These are phyloP conservation scores for Cordyceps militaris DNA, from an alignment of 2,329 filamentous ascomycete species.

Conservation along the genomic window DNA sequence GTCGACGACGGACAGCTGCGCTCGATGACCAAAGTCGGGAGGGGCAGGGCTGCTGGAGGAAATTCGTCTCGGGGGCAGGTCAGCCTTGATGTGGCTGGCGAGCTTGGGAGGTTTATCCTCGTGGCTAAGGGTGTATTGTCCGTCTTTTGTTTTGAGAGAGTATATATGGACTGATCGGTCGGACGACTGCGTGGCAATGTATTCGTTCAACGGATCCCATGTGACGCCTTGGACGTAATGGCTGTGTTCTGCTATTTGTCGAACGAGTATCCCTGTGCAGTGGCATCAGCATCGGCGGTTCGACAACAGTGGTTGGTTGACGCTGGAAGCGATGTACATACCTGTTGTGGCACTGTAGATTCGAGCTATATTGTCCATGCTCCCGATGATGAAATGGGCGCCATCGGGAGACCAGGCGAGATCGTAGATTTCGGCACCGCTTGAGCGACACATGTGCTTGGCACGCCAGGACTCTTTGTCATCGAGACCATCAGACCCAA, in stretches of 20 bases:
- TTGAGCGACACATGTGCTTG: constrained; percentile 95
- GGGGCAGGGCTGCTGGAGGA: constrained; percentile 90
- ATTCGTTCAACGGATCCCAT: constrained; percentile 98
- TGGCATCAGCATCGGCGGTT: background rate
- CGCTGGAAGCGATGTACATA: constrained; percentile 33
- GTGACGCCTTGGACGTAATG: constrained; percentile 98
- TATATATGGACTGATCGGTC: constrained; percentile 98
- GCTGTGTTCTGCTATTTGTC: constrained; percentile 94
- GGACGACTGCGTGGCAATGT: constrained; percentile 94
- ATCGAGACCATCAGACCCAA: constrained; percentile 79
- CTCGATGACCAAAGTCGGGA: constrained; percentile 65
- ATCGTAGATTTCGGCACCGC: constrained; percentile 95
- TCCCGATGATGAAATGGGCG: constrained; percentile 92
- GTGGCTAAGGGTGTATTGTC: constrained; percentile 73
- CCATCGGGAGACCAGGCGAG: constrained; percentile 98
- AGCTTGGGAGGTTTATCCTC: constrained; percentile 69
- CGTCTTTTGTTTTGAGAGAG: constrained; percentile 90
- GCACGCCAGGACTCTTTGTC: constrained; percentile 96
- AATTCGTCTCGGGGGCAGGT: constrained; percentile 83
- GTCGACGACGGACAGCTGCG: constrained; percentile 51
- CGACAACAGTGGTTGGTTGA: background rate
- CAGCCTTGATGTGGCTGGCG: constrained; percentile 71
- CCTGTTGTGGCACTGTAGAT: constrained; percentile 94
- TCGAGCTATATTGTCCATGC: constrained; percentile 97
- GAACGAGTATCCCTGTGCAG: constrained; percentile 55